phyloP scores from a whole-genome alignment of 108 stramenopile species.

The Schizochytrium sp. region DNA sequence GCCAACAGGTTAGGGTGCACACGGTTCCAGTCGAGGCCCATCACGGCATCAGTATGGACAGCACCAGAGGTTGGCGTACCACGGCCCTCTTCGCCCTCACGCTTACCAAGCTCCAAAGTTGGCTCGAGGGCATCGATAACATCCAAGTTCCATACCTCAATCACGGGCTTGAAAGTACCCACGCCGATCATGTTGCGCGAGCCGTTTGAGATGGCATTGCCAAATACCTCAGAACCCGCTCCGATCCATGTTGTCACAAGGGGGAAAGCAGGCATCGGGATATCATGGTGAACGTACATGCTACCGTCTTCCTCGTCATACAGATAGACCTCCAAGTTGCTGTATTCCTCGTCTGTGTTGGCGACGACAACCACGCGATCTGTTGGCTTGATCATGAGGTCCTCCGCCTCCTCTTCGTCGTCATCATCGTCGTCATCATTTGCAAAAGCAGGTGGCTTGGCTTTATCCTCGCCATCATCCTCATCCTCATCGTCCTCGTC shows the following conservation, averaged over 20 bases:
- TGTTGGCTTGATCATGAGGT: slow-evolving; percentile 65
- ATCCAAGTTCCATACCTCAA: slow-evolving; percentile 99
- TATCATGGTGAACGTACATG: slow-evolving; percentile 98
- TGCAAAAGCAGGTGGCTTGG: neutral
- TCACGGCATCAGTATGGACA: slow-evolving; percentile 95
- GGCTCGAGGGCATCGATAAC: slow-evolving; percentile 97
- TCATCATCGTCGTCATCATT: slow-evolving; percentile 63
- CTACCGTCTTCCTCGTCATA: slow-evolving; percentile 81
- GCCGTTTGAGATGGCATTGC: slow-evolving; percentile 57
- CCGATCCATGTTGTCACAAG: slow-evolving; percentile 82
- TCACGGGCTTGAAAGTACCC: slow-evolving; percentile 94
- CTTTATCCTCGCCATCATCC: slow-evolving; percentile 46
- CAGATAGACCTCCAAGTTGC: slow-evolving; percentile 72
- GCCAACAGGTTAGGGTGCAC: slow-evolving; percentile 93
- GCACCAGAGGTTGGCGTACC: slow-evolving; percentile 78
- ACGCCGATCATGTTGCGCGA: slow-evolving; percentile 78
- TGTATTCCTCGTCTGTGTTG: slow-evolving; percentile 76
- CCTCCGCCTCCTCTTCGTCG: slow-evolving; percentile 70
- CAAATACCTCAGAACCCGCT: slow-evolving; percentile 40
- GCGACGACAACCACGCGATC: slow-evolving; percentile 74
- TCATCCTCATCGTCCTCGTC: slow-evolving; percentile 63
- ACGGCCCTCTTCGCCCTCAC: slow-evolving; percentile 60
- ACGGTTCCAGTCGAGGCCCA: slow-evolving; percentile 95
- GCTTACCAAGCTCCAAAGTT: slow-evolving; percentile 88
- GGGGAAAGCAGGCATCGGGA: slow-evolving; percentile 95